Percentiles rank a stretch among this genome's conserved stretches.
phyloP scores from a whole-genome alignment of 768 basidiomycete species.

The Tulasnella sp. region DNA sequence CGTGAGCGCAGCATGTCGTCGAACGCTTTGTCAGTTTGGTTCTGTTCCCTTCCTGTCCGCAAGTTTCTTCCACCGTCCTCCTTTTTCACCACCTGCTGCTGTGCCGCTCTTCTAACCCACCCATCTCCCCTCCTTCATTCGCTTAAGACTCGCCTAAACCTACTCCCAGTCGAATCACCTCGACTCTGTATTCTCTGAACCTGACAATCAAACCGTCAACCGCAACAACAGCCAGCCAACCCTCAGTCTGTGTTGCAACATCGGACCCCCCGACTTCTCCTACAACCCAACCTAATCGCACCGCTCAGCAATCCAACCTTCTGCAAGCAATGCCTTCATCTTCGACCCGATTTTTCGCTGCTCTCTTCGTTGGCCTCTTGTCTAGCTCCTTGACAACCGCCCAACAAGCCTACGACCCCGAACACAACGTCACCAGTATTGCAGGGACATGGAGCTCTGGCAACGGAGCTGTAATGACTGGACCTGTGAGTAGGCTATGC shows the following conservation, averaged over 20 bases:
- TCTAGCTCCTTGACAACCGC: slow-evolving; percentile 6
- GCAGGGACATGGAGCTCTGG: slow-evolving; percentile 86
- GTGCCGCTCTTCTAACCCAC: slow-evolving; percentile 34
- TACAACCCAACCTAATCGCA: not conserved
- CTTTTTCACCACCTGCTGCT: slow-evolving; percentile 32
- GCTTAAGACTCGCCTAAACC: slow-evolving; percentile 22
- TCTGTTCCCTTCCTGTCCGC: not conserved
- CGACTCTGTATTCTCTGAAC: not conserved
- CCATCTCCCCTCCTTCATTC: slow-evolving; percentile 31
- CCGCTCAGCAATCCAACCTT: not conserved
- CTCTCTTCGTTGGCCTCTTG: not conserved
- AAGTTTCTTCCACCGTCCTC: slow-evolving; percentile 29
- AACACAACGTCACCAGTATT: slow-evolving; percentile 38
- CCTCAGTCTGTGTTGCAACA: slow-evolving; percentile 15
- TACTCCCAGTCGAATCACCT: not conserved
- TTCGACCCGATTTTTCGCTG: not conserved
- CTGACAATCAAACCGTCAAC: not conserved
- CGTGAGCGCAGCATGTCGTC: not conserved
- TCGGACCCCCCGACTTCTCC: not conserved
- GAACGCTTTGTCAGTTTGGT: not conserved
- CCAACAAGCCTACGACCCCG: slow-evolving; percentile 4
- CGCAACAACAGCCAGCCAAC: not conserved
- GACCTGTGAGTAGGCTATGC: slow-evolving; percentile 57
- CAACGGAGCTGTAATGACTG: slow-evolving; percentile 69
- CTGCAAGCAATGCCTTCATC: not conserved